Percentiles rank a stretch among this genome's conserved stretches.
These are phyloP conservation scores for Eimeria brunetti DNA, from an alignment of 169 alveolate species.

Conservation along the genomic window DNA sequence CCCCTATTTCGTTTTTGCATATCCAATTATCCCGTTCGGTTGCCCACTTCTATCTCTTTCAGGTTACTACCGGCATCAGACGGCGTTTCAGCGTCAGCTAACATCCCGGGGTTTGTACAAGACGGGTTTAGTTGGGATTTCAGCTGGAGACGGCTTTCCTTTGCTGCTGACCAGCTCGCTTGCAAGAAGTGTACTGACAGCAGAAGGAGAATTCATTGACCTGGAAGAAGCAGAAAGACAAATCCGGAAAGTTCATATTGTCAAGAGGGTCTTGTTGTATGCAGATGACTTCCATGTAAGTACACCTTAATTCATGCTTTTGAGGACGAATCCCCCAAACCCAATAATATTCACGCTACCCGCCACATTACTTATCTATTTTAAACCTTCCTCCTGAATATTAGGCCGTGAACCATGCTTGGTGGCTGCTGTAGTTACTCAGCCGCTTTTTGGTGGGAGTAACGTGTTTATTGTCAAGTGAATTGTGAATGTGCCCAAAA, in stretches of 20 bases:
- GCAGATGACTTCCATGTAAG: conserved; percentile 63
- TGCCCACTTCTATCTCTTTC: neutral
- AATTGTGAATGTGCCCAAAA: neutral
- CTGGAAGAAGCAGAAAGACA: conserved; percentile 68
- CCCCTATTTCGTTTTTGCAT: neutral
- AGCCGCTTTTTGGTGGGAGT: neutral
- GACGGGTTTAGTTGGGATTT: conserved; percentile 43
- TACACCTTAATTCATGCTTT: neutral
- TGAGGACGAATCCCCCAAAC: neutral
- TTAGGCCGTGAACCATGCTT: neutral
- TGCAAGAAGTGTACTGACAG: conserved; percentile 46
- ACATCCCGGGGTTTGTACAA: conserved; percentile 47
- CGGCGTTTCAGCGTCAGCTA: conserved; percentile 56
- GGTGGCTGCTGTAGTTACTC: neutral
- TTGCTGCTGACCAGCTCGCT: conserved; percentile 28
- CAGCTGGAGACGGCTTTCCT: conserved; percentile 39
- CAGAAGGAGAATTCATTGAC: conserved; percentile 66
- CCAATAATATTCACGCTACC: neutral
- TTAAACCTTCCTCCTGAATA: neutral
- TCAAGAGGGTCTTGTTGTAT: conserved; percentile 33
- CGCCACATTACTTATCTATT: neutral
- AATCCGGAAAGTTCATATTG: conserved; percentile 36
- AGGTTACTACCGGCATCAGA: conserved; percentile 65
- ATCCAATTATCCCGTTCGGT: neutral
- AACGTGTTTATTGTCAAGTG: neutral